These are phyloP conservation scores for Zygoascus flipseniorum DNA, from an alignment of 805 yeast species.

Conservation along the genomic window DNA sequence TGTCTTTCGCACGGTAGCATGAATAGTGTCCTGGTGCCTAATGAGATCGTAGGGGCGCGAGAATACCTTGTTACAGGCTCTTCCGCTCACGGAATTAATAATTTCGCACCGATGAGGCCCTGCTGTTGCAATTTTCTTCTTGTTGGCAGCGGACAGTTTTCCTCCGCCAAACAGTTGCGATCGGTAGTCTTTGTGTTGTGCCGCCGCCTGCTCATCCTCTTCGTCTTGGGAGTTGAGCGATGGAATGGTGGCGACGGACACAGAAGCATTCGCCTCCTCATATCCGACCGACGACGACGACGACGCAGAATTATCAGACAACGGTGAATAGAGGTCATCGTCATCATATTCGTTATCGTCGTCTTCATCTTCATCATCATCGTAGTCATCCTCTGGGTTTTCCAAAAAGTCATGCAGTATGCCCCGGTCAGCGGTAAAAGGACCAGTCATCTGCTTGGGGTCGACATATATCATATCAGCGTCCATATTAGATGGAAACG, in stretches of 20 bases:
- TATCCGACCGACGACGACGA: conserved; percentile 7
- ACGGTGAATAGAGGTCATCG: conserved; percentile 3
- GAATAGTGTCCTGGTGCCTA: conserved; percentile 94
- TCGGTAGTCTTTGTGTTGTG: background rate
- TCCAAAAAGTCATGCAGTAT: conserved; percentile 4
- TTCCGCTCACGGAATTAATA: conserved; percentile 50
- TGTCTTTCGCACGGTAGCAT: conserved; percentile 75
- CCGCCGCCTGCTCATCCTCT: background rate
- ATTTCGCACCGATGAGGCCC: conserved; percentile 15
- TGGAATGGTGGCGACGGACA: background rate
- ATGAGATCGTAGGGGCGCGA: conserved; percentile 92
- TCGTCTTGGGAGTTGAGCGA: background rate
- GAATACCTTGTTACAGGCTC: conserved; percentile 66
- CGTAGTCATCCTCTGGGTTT: conserved; percentile 11
- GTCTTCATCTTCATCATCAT: conserved; percentile 17
- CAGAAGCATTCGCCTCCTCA: conserved; percentile 6
- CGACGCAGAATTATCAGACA: background rate
- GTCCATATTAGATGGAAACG: background rate
- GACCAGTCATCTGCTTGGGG: conserved; percentile 3
- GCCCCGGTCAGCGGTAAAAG: background rate
- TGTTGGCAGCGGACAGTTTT: background rate
- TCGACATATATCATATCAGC: conserved; percentile 6
- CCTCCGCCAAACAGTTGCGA: background rate
- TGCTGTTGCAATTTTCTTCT: background rate
- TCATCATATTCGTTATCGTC: conserved; percentile 13